Evolutionary conservation across 2,329 filamentous ascomycete genomes (phyloP).

Genomic region (Mycocentrospora acerina): DNA sequence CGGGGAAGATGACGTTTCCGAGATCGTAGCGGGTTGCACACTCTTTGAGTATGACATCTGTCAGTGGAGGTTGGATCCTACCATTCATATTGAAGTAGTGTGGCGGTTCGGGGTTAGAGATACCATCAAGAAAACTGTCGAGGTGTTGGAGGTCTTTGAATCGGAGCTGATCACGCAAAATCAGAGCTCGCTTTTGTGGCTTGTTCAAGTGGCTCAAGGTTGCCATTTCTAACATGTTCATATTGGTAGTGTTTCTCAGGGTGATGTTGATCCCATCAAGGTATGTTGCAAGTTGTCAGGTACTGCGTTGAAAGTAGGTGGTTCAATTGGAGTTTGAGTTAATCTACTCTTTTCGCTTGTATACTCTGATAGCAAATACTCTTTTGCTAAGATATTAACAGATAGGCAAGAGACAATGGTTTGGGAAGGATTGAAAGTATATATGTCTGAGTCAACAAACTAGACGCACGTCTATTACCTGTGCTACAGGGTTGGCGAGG

Average conservation of each 20-base stretch:
- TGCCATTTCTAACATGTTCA: conserved; percentile 13
- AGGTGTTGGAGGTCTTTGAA: conserved; percentile 26
- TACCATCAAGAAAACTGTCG: conserved; percentile 27
- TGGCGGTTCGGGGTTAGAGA: conserved; percentile 31
- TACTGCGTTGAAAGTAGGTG: too few relatives aligned
- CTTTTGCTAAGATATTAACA: too few relatives aligned
- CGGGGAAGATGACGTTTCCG: conserved; percentile 30
- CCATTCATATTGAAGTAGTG: conserved; percentile 26
- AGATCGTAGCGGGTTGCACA: conserved; percentile 26
- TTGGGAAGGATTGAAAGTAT: too few relatives aligned
- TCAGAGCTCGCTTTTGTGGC: conserved; percentile 30
- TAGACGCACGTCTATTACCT: too few relatives aligned
- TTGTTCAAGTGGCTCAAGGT: conserved; percentile 24
- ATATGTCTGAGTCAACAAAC: too few relatives aligned
- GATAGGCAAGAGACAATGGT: too few relatives aligned
- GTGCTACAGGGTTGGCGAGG: neutral
- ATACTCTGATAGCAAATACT: too few relatives aligned
- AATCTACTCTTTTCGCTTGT: too few relatives aligned
- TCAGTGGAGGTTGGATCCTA: conserved; percentile 20
- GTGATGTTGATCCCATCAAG: neutral
- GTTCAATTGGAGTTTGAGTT: too few relatives aligned
- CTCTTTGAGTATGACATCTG: conserved; percentile 22
- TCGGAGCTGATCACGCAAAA: conserved; percentile 31
- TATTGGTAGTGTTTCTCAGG: conserved; percentile 3
- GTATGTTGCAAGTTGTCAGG: neutral